Percentiles rank a stretch among this genome's conserved stretches.
These are phyloP conservation scores for Linnemannia exigua DNA, from an alignment of 192 early-diverging fungal genomes.

Conservation along the genomic window DNA sequence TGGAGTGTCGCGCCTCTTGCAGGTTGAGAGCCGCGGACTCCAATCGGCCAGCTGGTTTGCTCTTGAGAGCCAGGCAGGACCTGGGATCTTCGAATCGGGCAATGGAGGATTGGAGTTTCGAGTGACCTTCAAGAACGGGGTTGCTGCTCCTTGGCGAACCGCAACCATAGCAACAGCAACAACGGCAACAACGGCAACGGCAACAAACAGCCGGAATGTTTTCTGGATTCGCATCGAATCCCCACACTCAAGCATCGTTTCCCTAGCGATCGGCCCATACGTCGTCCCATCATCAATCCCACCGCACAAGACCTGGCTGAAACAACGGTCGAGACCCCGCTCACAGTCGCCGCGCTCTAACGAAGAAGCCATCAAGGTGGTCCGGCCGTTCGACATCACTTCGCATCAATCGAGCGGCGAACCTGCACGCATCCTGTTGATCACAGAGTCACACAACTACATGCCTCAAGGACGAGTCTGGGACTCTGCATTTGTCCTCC, in stretches of 20 bases:
- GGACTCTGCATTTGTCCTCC: conserved; percentile 64
- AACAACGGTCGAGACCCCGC: not conserved
- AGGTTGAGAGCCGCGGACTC: conserved; percentile 28
- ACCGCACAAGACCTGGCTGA: not conserved
- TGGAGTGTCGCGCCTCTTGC: not conserved
- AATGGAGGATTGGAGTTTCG: conserved; percentile 36
- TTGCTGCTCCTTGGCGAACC: not conserved
- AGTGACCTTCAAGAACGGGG: not conserved
- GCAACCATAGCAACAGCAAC: not conserved
- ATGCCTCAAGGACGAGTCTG: conserved; percentile 66
- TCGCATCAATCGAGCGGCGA: not conserved
- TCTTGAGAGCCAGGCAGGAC: not conserved
- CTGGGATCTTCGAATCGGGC: conserved; percentile 24
- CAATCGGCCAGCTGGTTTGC: conserved; percentile 34
- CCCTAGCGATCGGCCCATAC: conserved; percentile 22
- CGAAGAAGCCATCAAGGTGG: not conserved
- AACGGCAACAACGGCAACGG: not conserved
- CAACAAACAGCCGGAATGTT: not conserved
- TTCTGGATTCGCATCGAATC: conserved; percentile 29
- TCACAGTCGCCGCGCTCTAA: not conserved
- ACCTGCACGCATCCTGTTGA: conserved; percentile 13
- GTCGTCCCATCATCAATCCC: not conserved
- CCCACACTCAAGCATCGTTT: conserved; percentile 8
- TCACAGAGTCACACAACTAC: conserved; percentile 58
- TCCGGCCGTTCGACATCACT: conserved; percentile 26